A percentile compares a stretch with the other conserved stretches of the same genome.
Evolutionary conservation across 768 basidiomycete genomes (phyloP).

Genomic region (Trametes maxima): DNA sequence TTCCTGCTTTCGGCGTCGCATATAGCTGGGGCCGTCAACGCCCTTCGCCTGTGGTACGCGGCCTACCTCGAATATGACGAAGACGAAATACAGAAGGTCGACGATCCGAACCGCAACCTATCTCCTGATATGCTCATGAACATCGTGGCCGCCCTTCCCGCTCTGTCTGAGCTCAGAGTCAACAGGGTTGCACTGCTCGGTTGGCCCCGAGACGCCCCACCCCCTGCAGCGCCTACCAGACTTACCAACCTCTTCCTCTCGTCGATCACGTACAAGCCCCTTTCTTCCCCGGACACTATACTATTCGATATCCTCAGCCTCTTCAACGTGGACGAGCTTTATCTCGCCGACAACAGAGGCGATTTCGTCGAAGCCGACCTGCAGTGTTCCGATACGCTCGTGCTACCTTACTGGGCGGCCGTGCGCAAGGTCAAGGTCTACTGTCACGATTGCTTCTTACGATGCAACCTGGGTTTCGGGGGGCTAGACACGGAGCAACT

Average conservation of each 20-base stretch:
- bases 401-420: too few relatives aligned
- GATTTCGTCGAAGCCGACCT: too few relatives aligned
- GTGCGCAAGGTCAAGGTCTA: too few relatives aligned
- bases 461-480: too few relatives aligned
- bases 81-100: not conserved
- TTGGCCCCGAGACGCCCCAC: not conserved
- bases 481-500: too few relatives aligned
- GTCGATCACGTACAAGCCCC: not conserved
- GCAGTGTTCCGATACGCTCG: too few relatives aligned
- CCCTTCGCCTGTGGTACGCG: not conserved
- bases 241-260: not conserved
- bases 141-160: not conserved
- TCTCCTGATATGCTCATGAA: not conserved
- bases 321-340: not conserved
- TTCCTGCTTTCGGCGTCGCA: not conserved
- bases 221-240: not conserved
- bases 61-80: not conserved
- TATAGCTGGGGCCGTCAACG: not conserved
- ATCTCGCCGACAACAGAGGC: not conserved
- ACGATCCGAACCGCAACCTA: too few relatives aligned
- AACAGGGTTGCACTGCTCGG: not conserved
- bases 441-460: too few relatives aligned
- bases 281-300: not conserved
- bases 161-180: not conserved
- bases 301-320: not conserved